Base-by-base conservation (phyloP, 345 rosid species). In the Arabis hirsuta region DNA sequence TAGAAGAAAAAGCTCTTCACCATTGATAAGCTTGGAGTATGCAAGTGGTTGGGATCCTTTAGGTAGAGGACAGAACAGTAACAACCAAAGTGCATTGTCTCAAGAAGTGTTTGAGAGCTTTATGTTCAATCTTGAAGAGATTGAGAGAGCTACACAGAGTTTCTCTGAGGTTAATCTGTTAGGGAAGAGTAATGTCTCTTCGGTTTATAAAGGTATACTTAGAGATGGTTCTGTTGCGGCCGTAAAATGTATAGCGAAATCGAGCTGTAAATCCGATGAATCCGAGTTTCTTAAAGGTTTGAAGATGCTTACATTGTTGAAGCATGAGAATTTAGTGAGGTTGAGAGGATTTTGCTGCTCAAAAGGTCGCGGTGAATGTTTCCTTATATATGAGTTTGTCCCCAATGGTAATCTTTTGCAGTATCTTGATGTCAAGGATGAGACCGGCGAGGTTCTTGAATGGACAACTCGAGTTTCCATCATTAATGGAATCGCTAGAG, bases 311-410 rank as follows among this genome's bases (percentile, higher is more conserved):
- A 84, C 88, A 12, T 79, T 85, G 20, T 67, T 95, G 80, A 91
- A 86, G 68, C 97, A 95, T 72, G 96, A 90, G 71, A 88, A 83
- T 64, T 65, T 95, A 42, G 92, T 85, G 78, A 85, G 86, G 73
- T 12, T 95, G 71, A 83, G 98, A 83, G 99, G 99, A 0, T 82
- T 95, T 70, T 92, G 99, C 73, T 95, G 99, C 85, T 91, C 99
- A 0, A 86, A 82, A 71, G 98, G 99, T 12, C 83, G 99, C 10
- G 97, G 98, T 5, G 99, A 91, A 76, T 95, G 97, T 55, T 90
- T 92, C 67, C 89, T 95, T 62, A 80, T 95, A 12, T 90, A 91
- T 34, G 96, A 95, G 81, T 84, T 78, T 67, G 91, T 90, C n/a
- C 87, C 91, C 0, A 88, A 84, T 43, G 99, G 99, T 46, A 95